A percentile compares a stretch with the other conserved stretches of the same genome.
These are phyloP conservation scores for Metroxylon sagu DNA, from an alignment of 176 grass and related monocot genomes.

Conservation along the genomic window DNA sequence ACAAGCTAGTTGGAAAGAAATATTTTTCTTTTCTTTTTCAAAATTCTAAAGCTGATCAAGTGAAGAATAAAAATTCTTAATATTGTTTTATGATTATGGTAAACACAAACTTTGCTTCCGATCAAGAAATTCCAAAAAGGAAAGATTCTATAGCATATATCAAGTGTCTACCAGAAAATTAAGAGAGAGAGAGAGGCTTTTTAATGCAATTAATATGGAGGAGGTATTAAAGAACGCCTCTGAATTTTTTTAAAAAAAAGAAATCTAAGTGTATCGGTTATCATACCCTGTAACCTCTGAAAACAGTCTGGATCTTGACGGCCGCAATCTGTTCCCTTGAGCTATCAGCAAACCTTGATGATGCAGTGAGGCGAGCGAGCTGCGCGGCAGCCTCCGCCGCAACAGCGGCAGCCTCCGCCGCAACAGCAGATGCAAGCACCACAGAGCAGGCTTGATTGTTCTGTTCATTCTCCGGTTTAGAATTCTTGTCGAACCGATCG, in stretches of 20 bases:
- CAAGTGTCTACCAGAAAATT: no score
- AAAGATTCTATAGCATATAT: no score
- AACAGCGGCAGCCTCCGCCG: slow-evolving; percentile 12
- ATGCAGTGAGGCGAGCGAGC: slow-evolving; percentile 13
- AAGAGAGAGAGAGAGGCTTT: no score
- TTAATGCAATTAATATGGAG: neutral
- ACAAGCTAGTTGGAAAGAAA: no score
- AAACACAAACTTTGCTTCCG: no score
- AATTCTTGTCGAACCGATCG: slow-evolving; percentile 19
- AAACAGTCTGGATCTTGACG: slow-evolving; percentile 78
- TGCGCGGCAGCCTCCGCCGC: slow-evolving; percentile 14
- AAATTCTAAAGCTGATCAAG: no score
- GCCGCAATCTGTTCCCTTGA: slow-evolving; percentile 67
- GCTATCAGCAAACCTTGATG: slow-evolving; percentile 21
- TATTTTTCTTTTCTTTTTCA: no score
- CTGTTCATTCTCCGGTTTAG: slow-evolving; percentile 16
- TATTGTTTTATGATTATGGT: no score
- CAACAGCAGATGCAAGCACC: slow-evolving; percentile 16
- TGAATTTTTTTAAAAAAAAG: neutral
- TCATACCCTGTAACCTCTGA: slow-evolving; percentile 78
- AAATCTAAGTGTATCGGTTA: neutral
- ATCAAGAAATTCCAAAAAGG: no score
- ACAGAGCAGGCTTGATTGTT: slow-evolving; percentile 8
- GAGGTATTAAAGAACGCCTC: neutral
- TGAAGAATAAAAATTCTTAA: no score